phyloP scores from a whole-genome alignment of 2,329 filamentous ascomycete genomes.

The Sporothrix pseudoabietina region DNA sequence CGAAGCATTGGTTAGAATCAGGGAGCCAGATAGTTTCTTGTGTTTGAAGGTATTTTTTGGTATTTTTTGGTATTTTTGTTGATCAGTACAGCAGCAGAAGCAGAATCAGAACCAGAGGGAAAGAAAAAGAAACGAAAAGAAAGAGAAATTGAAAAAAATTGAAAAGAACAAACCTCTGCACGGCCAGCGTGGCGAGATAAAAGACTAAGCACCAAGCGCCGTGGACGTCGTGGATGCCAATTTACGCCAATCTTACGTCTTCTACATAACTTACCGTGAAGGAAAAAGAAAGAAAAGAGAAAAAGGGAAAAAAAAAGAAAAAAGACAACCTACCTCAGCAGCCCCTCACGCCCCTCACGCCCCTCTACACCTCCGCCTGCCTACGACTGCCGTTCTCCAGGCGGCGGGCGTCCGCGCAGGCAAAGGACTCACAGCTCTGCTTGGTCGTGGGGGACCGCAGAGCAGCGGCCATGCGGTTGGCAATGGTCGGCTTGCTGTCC shows the following conservation, averaged over 20 bases:
- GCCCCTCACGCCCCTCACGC: neutral
- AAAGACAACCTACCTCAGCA: neutral
- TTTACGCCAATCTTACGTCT: neutral
- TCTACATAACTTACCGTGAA: neutral
- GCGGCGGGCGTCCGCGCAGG: slow-evolving; percentile 25
- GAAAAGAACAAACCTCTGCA: neutral
- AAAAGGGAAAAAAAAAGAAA: neutral
- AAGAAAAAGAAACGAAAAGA: neutral
- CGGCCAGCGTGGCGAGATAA: neutral
- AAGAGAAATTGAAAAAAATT: too few species aligned
- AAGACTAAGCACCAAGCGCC: neutral
- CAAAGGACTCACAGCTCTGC: slow-evolving; percentile 28
- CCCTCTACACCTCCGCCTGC: neutral
- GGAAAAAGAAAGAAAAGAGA: neutral
- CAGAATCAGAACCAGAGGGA: neutral
- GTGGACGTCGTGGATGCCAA: neutral
- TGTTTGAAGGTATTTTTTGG: neutral
- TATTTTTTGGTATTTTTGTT: neutral
- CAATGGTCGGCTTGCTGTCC: neutral
- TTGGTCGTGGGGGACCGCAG: neutral
- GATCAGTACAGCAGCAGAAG: neutral
- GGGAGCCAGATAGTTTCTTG: neutral
- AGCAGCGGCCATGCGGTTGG: neutral
- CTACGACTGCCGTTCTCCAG: slow-evolving; percentile 18
- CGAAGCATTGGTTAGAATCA: neutral